Evolutionary conservation across 1,139 yeast species (phyloP).

Genomic region (Hemisphaericaspora subhashii): DNA sequence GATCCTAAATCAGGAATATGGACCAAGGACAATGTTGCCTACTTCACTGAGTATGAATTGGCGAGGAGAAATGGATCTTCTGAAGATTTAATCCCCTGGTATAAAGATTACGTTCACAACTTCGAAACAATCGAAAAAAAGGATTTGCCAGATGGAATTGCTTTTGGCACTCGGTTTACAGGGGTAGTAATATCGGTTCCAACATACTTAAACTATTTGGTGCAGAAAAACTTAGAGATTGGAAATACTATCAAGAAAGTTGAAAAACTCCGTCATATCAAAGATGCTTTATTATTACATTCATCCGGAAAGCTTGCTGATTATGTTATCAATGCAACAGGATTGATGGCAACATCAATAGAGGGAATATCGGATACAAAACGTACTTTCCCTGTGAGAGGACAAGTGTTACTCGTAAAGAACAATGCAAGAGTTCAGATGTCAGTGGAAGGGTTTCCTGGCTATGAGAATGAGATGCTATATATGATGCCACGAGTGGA

Average conservation of each 20-base stretch:
- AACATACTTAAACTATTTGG: slow-evolving; percentile 47
- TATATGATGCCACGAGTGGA: slow-evolving; percentile 55
- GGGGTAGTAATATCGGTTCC: slow-evolving; percentile 54
- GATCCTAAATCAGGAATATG: slow-evolving; percentile 50
- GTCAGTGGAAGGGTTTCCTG: slow-evolving; percentile 33
- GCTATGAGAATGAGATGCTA: slow-evolving; percentile 35
- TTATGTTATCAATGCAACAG: slow-evolving; percentile 47
- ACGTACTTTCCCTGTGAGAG: slow-evolving; percentile 32
- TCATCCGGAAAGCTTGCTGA: slow-evolving; percentile 29
- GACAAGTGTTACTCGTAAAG: slow-evolving; percentile 42
- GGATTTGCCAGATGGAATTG: slow-evolving; percentile 33
- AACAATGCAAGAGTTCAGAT: slow-evolving; percentile 30
- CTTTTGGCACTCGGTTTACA: slow-evolving; percentile 41
- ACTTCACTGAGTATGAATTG: slow-evolving; percentile 25
- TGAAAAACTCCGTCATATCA: slow-evolving; percentile 23
- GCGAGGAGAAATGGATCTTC: slow-evolving; percentile 9
- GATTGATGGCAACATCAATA: slow-evolving; percentile 35
- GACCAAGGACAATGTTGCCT: slow-evolving; percentile 27
- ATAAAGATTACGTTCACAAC: slow-evolving; percentile 34
- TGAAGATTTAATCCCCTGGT: slow-evolving; percentile 45
- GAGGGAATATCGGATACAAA: slow-evolving; percentile 32
- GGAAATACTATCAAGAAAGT: slow-evolving; percentile 40
- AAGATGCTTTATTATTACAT: slow-evolving; percentile 27
- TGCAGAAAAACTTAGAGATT: slow-evolving; percentile 33
- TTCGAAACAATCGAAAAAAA: slow-evolving; percentile 25